A percentile compares a stretch with the other conserved stretches of the same genome.
phyloP scores from a whole-genome alignment of 805 yeast genomes.

The Candida pseudoglaebosa region DNA sequence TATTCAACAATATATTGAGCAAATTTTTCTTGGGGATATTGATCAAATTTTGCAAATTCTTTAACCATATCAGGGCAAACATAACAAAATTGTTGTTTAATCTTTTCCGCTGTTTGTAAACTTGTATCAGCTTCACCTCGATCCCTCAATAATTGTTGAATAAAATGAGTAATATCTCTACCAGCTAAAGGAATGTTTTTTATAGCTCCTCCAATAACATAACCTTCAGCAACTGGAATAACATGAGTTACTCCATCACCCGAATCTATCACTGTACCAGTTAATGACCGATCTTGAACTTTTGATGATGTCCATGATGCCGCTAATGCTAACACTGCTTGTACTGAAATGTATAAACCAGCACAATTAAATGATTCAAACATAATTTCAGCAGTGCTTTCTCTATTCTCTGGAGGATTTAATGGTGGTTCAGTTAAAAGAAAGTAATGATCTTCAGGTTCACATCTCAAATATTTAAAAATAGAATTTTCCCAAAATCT shows the following conservation, averaged over 20 bases:
- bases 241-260: conserved; percentile 99
- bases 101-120: conserved; percentile 91
- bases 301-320: conserved; percentile 98
- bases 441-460: conserved; percentile 98
- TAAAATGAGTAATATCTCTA: conserved; percentile 91
- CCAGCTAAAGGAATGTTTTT: conserved; percentile 98
- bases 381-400: conserved; percentile 97
- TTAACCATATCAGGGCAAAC: conserved; percentile 97
- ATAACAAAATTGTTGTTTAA: conserved; percentile 94
- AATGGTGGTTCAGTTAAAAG: conserved; percentile 96
- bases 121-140: conserved; percentile 95
- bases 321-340: conserved; percentile 96
- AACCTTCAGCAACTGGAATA: conserved; percentile 98
- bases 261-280: conserved; percentile 97
- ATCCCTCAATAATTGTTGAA: conserved; percentile 90
- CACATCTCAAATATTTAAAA: conserved; percentile 93
- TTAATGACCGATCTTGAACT: conserved; percentile 89
- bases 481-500: conserved; percentile 97
- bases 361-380: conserved; percentile 98
- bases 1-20: conserved; percentile 89
- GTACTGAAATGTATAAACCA: conserved; percentile 96
- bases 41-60: conserved; percentile 92
- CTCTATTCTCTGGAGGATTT: conserved; percentile 99
- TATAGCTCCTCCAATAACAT: conserved; percentile 95
- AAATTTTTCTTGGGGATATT: conserved; percentile 82